Evolutionary conservation across 225 moss, liverwort and hornwort genomes (phyloP), one percentile per base, ranked within the genome.

Genomic region (Pseudisothecium myosuroides): DNA sequence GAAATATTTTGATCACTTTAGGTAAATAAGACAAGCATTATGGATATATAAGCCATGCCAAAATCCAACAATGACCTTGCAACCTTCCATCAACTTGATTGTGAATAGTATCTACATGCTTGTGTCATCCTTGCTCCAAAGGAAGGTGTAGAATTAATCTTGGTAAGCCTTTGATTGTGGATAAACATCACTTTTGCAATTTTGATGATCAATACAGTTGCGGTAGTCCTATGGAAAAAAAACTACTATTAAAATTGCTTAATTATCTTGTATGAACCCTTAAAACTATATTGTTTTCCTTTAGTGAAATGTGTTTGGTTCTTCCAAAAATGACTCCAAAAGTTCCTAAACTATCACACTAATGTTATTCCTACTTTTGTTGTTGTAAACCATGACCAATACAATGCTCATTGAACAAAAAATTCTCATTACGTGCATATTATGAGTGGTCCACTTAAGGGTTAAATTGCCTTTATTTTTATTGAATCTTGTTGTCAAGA

Each of bases 381-480:
- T 52, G 1, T 36, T 76, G 23, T 14, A 49, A 36, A 54, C 14
- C 17, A 36, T 23, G 21, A 50, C 2, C 14, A 36, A 22, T 18
- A 11, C 4, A 31, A 49, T 75, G 12, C 7, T 47, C 7, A 10
- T 12, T 34, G 14, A 22, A 20, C 2, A 76, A 3, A 8, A 34
- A 50, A 49, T 12, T 12, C 1, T 34, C 2, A 36, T 14, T 23
- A 14, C 1, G 1, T 1, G 0, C 22, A 54, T 36, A 52, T 36
- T 52, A 0, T 14, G 0, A 54, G 1, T 14, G 9, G 22, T 5
- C 8, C 8, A 34, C 2, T 34, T 8, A 14, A 34, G 0, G 3
- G 3, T 34, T 21, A 22, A 34, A 52, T 14, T 52, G 2, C 0
- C 7, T 52, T 76, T 8, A 52, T 34, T 22, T 36, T 52, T 36